Evolutionary conservation across 169 alveolate species (phyloP).

Genomic region (Cyclospora cayetanensis): DNA sequence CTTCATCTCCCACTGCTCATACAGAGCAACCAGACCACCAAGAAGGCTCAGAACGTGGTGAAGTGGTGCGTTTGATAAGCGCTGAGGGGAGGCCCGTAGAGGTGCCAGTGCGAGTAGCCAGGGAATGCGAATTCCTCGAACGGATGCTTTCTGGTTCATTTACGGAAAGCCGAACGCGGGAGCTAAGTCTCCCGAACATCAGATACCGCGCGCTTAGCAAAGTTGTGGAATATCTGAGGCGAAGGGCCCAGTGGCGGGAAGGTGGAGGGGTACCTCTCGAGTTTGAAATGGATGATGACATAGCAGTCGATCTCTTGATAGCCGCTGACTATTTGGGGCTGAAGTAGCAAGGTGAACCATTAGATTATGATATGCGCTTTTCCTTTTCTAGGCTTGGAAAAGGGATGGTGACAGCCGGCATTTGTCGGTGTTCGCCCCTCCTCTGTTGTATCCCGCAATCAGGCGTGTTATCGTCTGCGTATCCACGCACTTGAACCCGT

Average conservation of each 20-base stretch:
- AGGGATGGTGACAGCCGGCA: too few species aligned
- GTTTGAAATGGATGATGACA: conserved; percentile 68
- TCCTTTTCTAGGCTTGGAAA: too few species aligned
- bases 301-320: conserved; percentile 68
- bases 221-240: conserved; percentile 56
- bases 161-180: conserved; percentile 60
- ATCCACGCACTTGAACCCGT: too few species aligned
- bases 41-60: not conserved
- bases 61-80: conserved; percentile 22
- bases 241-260: conserved; percentile 34
- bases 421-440: too few species aligned
- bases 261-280: conserved; percentile 51
- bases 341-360: too few species aligned
- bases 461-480: too few species aligned
- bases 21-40: too few species aligned
- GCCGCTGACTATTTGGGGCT: conserved; percentile 75
- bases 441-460: too few species aligned
- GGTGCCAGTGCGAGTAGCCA: conserved; percentile 26
- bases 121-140: conserved; percentile 38
- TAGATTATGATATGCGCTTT: too few species aligned
- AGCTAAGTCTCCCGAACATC: not conserved
- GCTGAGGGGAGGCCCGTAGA: conserved; percentile 6
- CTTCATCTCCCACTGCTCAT: too few species aligned
- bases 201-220: conserved; percentile 18
- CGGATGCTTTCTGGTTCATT: conserved; percentile 1